Conservation (phyloP, 371 early-diverging fungal species). For the Mortierella sp. region DNA sequence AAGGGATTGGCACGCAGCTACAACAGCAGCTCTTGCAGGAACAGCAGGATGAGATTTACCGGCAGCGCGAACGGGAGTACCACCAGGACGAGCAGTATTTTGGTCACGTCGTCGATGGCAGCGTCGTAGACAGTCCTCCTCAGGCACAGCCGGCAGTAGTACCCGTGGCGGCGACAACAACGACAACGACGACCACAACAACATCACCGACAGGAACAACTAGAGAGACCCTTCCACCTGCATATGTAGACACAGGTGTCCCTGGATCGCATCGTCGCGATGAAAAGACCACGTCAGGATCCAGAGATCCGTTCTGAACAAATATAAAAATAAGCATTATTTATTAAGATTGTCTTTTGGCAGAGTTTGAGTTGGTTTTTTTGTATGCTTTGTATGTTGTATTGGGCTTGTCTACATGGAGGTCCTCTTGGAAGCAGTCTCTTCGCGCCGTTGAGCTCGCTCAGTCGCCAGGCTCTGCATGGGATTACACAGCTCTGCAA, state of each 20-base stretch:
- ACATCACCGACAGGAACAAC: not conserved
- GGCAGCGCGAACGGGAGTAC: not conserved
- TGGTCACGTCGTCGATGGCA: too few species aligned
- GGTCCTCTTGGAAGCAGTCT: conserved; percentile 5
- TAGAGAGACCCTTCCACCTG: not conserved
- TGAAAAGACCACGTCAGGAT: not conserved
- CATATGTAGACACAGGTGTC: not conserved
- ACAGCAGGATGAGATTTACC: not conserved
- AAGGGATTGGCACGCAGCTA: not conserved
- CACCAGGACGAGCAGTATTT: not conserved
- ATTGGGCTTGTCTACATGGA: not conserved
- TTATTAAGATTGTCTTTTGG: not conserved
- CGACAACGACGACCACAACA: not conserved
- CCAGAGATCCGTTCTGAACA: not conserved
- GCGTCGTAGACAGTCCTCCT: not conserved
- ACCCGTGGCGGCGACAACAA: not conserved
- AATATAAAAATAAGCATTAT: not conserved
- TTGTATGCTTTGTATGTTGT: too few species aligned
- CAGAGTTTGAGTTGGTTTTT: too few species aligned
- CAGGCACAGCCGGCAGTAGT: not conserved
- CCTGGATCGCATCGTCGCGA: too few species aligned
- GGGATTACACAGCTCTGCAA: conserved; percentile 53
- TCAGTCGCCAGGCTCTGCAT: conserved; percentile 55
- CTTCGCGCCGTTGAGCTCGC: conserved; percentile 17
- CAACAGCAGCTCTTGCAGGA: not conserved